Base-by-base conservation (phyloP, 805 yeast species). In the Komagataella phaffii region DNA sequence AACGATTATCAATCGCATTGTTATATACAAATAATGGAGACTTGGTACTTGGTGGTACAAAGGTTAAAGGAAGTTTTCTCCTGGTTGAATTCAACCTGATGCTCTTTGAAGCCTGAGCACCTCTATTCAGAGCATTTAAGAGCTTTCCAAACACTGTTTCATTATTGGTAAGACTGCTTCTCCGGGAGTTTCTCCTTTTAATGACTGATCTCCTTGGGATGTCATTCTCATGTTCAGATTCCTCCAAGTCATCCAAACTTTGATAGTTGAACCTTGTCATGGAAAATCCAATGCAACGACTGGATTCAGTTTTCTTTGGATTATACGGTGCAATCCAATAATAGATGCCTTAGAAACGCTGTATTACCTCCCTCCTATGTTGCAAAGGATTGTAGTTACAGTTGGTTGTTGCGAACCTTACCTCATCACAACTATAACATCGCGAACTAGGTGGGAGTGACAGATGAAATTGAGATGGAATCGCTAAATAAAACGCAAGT, bases 31-130 rank as follows among this genome's bases (percentile, higher is more conserved):
- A 66, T 44, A 65, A 55, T 1, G 70, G 71, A 17, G 69, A 65
- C 48, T 61, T 59, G 0, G 69, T 66, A 52, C 70, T 64, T 3
- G 70, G 71, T 1, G 70, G 70, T 17, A 67, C 60, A 53, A 67
- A 67, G 44, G 66, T 66, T 44, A 67, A 52, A 1, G 70, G 67
- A 17, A 65, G 60, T 52, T 64, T 65, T 19, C 69, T 56, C 48
- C 70, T 30, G 40, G 40, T 30, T 8, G 40, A 8, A 8, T 30
- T 30, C 40, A 30, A 12, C 40, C 14, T 30, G 40, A 30, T 30
- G 4, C 40, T 30, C 40, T 30, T 30, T n/a, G 40, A 30, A 30
- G 40, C 40, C 40, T 30, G 40, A 8, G 14, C 40, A 30, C 40
- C 40, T 30, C 40, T 30, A 8, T 10, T 30, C 10, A 30, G 14